Evolutionary conservation across 768 basidiomycete genomes (phyloP).

Genomic region (Termitomyces sp.): DNA sequence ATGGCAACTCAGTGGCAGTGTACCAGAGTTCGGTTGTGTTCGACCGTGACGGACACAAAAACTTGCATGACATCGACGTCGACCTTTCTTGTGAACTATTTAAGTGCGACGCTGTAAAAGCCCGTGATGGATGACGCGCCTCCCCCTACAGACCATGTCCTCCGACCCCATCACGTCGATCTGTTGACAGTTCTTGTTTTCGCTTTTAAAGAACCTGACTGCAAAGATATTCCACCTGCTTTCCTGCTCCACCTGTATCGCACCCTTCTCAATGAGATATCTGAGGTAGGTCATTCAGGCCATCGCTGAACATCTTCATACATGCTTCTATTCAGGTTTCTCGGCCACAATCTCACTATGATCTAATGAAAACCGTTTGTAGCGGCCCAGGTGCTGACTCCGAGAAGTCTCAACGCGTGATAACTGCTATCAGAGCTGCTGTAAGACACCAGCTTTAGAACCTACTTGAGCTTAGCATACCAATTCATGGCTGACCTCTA

Average conservation of each 20-base stretch:
- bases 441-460: slow-evolving; percentile 13
- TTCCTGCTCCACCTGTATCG: slow-evolving; percentile 64
- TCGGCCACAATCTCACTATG: slow-evolving; percentile 48
- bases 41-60: not conserved
- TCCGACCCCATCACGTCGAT: slow-evolving; percentile 74
- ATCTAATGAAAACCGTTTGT: slow-evolving; percentile 40
- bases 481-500: slow-evolving; percentile 11
- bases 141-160: slow-evolving; percentile 58
- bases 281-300: slow-evolving; percentile 44
- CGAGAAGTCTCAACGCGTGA: slow-evolving; percentile 35
- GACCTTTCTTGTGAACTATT: not conserved
- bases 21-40: no score
- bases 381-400: slow-evolving; percentile 39
- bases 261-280: slow-evolving; percentile 61
- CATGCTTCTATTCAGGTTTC: slow-evolving; percentile 42
- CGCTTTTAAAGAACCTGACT: slow-evolving; percentile 53
- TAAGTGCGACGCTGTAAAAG: not conserved
- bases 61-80: not conserved
- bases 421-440: slow-evolving; percentile 37
- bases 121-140: slow-evolving; percentile 40
- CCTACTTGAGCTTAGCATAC: not conserved
- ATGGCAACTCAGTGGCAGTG: slow-evolving; percentile 1
- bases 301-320: not conserved
- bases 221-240: slow-evolving; percentile 44
- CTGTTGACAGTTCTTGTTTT: slow-evolving; percentile 59